phyloP scores from a whole-genome alignment of 192 early-diverging fungal species.

The Backusella westeae region DNA sequence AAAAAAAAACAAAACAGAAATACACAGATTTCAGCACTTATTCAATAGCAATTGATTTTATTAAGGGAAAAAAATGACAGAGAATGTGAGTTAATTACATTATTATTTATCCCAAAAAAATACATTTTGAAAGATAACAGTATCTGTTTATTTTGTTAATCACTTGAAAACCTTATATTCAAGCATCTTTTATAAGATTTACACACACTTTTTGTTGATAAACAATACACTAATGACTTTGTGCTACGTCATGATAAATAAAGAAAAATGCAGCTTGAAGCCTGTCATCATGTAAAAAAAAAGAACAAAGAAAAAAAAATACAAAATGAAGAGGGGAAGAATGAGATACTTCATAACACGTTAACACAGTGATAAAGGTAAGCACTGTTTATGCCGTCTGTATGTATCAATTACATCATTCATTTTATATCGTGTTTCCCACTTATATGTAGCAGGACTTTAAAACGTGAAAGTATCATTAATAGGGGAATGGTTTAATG shows the following conservation, averaged over 20 bases:
- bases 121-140: neutral
- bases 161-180: neutral
- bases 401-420: neutral
- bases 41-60: neutral
- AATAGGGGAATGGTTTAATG: neutral
- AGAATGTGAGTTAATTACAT: neutral
- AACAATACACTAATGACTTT: neutral
- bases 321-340: neutral
- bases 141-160: neutral
- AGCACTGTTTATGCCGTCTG: neutral
- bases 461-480: neutral
- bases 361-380: neutral
- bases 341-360: neutral
- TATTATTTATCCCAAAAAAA: too few species aligned
- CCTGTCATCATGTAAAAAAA: neutral
- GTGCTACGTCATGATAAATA: neutral
- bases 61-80: neutral
- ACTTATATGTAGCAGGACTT: neutral
- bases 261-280: neutral
- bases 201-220: neutral
- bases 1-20: neutral
- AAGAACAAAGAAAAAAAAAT: too few species aligned
- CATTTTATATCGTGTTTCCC: neutral
- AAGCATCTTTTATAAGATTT: neutral
- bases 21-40: neutral